Conservation (phyloP, 1,139 yeast species). For the Saccharomyces pastorianus region DNA sequence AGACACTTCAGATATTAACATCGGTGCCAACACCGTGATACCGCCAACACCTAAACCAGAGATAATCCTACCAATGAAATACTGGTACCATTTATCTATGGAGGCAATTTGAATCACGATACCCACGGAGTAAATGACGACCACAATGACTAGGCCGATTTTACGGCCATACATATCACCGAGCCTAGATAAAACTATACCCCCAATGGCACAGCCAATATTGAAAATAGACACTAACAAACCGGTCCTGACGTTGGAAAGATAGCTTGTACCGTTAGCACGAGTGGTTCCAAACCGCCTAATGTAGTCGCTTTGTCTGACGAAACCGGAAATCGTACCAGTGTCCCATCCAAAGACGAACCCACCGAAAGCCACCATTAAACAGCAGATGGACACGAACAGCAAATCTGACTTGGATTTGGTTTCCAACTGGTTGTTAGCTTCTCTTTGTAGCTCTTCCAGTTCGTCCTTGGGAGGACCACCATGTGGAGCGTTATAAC, state of each 20-base stretch:
- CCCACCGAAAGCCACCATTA: slow-evolving; percentile 59
- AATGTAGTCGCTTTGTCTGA: slow-evolving; percentile 59
- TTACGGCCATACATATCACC: slow-evolving; percentile 58
- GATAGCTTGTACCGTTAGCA: slow-evolving; percentile 31
- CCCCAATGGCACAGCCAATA: slow-evolving; percentile 62
- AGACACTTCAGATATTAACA: slow-evolving; percentile 56
- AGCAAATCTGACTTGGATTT: slow-evolving; percentile 17
- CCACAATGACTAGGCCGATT: slow-evolving; percentile 46
- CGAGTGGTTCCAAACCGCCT: slow-evolving; percentile 40
- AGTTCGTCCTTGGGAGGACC: slow-evolving; percentile 11
- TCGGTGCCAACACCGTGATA: slow-evolving; percentile 51
- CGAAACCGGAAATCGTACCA: slow-evolving; percentile 72
- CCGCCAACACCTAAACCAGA: slow-evolving; percentile 61
- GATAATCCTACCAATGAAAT: slow-evolving; percentile 52
- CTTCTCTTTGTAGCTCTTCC: slow-evolving; percentile 14
- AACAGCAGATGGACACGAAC: slow-evolving; percentile 38
- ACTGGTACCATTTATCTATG: slow-evolving; percentile 43
- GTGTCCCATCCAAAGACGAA: slow-evolving; percentile 71
- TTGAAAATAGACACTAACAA: slow-evolving; percentile 58
- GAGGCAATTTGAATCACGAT: slow-evolving; percentile 55
- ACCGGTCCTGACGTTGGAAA: slow-evolving; percentile 49
- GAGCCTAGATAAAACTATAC: slow-evolving; percentile 44
- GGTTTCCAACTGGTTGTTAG: slow-evolving; percentile 9
- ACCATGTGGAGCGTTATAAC: slow-evolving; percentile 1
- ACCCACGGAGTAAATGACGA: slow-evolving; percentile 52